Base-by-base conservation (phyloP, 306 rosid genomes). In the Cicer cuneatum region DNA sequence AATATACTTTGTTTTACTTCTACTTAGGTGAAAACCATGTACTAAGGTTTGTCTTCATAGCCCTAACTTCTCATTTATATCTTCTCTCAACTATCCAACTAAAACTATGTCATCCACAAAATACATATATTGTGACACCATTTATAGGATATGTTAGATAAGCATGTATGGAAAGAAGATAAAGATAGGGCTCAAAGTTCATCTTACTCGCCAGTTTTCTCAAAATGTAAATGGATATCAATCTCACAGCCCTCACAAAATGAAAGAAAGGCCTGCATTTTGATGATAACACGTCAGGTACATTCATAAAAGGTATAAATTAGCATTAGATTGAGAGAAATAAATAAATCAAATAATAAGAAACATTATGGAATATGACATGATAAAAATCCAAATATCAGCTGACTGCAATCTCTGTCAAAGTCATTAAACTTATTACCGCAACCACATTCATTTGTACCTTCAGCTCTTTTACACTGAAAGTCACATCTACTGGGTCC, bases 191-290 rank as follows among this genome's bases (percentile, higher is more conserved):
- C 10, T 42, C 71, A 43, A 43, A 65, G 19, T 43, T 66, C 39
- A 7, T 66, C 97, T 88, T 94, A 91, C 98, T 91, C 95, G 85
- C 97, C 97, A 47, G 97, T 87, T 70, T 91, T 91, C 78, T 94
- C 97, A 80, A 91, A 94, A 77, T 85, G 82, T 52, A 94, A 83
- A 74, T 91, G 93, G 59, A 94, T 82, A 72, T 94, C 98, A 67
- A 90, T 85, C 91, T 91, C 98, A 86, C 97, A 91, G 82, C 89
- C 88, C 84, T 94, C 97, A 6, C 96, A 94, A 71, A 94, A 90
- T 38, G 96, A 88, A 81, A 94, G 92, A 87, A 94, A 94, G 42
- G 98, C 97, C 98, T 91, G 95, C 75, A 84, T 78, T 69, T 47
- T 76, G 74, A 56, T 35, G 53, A 57, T 48, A 48, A 48, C 79